phyloP scores from a whole-genome alignment of 768 basidiomycete genomes.

The Rhodotorula diobovata region DNA sequence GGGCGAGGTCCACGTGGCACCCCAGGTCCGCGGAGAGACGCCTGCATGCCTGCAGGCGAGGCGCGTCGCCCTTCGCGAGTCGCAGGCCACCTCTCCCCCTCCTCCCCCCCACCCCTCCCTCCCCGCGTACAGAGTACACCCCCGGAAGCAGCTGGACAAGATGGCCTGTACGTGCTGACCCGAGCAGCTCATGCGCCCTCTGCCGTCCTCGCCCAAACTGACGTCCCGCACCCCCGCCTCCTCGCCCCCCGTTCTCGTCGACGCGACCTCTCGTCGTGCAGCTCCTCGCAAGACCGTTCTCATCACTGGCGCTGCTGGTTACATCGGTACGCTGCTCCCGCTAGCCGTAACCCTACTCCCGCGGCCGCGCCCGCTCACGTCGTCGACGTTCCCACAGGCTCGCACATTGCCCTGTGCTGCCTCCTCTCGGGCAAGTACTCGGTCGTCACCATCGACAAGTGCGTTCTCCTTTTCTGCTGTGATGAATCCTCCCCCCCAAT shows the following conservation, averaged over 20 bases:
- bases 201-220: no score
- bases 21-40: no score
- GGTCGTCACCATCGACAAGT: slow-evolving; percentile 78
- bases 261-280: not conserved
- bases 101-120: no score
- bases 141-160: no score
- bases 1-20: no score
- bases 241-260: not conserved
- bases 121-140: not conserved
- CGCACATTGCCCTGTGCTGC: slow-evolving; percentile 82
- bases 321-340: slow-evolving; percentile 66
- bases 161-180: not conserved
- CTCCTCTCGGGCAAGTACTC: slow-evolving; percentile 83
- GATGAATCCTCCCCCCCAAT: not conserved
- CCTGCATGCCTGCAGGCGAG: not conserved
- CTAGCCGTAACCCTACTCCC: not conserved
- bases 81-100: no score
- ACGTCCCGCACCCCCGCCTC: no score
- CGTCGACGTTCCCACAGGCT: slow-evolving; percentile 56
- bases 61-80: not conserved
- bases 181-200: no score
- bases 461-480: not conserved
- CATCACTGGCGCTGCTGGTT: slow-evolving; percentile 78
- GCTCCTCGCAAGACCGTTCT: slow-evolving; percentile 49
- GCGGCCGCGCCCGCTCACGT: no score